Conservation (phyloP, 768 basidiomycete genomes). For the Boletus pseudopeckii region DNA sequence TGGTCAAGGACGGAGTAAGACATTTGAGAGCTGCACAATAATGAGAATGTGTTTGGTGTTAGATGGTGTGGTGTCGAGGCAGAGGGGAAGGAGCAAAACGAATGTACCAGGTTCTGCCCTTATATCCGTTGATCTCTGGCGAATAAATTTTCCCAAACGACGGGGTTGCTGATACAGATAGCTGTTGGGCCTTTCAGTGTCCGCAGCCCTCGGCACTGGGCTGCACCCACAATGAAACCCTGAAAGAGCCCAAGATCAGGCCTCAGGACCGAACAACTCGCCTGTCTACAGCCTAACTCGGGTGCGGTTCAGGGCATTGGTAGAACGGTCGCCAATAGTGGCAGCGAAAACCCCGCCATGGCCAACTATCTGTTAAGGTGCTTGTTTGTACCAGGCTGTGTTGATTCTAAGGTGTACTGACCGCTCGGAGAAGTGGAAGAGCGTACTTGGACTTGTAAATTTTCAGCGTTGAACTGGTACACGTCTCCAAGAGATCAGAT, state of each 20-base stretch:
- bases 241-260: neutral
- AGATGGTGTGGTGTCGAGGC: neutral
- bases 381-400: neutral
- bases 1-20: constrained; percentile 1
- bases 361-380: neutral
- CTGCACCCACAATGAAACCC: neutral
- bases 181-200: neutral
- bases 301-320: neutral
- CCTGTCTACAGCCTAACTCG: neutral
- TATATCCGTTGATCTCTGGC: neutral
- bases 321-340: neutral
- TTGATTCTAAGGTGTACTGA: neutral
- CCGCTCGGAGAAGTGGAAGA: neutral
- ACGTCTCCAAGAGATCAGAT: neutral
- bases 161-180: neutral
- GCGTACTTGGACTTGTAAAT: neutral
- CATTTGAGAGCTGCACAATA: neutral
- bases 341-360: neutral
- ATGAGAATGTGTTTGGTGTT: neutral
- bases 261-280: neutral
- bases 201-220: neutral
- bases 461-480: neutral
- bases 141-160: neutral
- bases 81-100: neutral
- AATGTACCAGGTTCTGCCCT: neutral